Evolutionary conservation across 208 protist species (phyloP).

Genomic region (Phytomonas sp.): DNA sequence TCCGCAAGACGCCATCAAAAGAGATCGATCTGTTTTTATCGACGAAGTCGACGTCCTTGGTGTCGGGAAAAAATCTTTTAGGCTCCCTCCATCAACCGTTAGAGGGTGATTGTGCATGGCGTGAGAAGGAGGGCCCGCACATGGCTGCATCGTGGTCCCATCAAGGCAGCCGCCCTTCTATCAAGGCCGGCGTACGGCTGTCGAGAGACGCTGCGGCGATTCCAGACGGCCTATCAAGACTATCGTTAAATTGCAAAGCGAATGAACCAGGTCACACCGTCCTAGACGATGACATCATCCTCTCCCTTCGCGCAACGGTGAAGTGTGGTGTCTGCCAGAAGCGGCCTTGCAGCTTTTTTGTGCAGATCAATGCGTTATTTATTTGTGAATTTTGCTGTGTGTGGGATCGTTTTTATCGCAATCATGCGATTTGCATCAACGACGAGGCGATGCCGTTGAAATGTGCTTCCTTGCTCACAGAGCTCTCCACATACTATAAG

Average conservation of each 20-base stretch:
- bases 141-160: no score
- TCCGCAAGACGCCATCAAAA: constrained; percentile 25
- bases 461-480: constrained; percentile 35
- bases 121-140: no score
- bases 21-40: constrained; percentile 19
- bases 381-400: constrained; percentile 73
- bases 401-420: constrained; percentile 72
- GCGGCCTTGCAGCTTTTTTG: constrained; percentile 51
- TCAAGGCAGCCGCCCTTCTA: no score
- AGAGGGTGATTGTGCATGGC: no score
- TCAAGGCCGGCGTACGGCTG: no score
- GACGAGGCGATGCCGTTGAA: constrained; percentile 55
- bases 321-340: constrained; percentile 59
- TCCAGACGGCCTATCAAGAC: no score
- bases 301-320: constrained; percentile 30
- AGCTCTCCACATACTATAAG: constrained; percentile 32
- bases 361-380: constrained; percentile 53
- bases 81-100: background rate
- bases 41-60: constrained; percentile 8
- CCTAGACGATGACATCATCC: constrained; percentile 26
- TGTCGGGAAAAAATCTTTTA: background rate
- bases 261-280: no score
- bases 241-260: no score
- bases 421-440: constrained; percentile 77
- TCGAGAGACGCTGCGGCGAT: no score